Evolutionary conservation across 2,329 filamentous ascomycete genomes (phyloP), one percentile per base, ranked within the genome.

Genomic region (Calonectria multiphialidica): DNA sequence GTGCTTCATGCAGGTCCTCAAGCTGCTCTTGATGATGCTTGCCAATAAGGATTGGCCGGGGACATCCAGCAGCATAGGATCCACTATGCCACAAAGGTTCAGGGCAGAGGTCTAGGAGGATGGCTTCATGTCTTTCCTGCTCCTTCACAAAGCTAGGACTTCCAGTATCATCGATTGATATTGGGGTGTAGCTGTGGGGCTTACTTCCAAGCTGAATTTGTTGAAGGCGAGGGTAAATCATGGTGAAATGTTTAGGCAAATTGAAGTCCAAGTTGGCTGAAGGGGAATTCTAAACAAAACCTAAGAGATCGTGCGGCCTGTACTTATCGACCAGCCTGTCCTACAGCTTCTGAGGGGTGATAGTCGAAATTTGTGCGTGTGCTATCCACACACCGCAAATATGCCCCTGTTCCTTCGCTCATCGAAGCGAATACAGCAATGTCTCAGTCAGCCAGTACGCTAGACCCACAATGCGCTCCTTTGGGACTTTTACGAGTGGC

Each of bases 11-110:
- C 5, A 86, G 61, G 8, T 76, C 68, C 2, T 72, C 61, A 25
- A 85, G 42, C 50, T 82, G 80, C 16, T 75, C 40, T 21, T 82
- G 74, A 12, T 85, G 83, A 21, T 80, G 61, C 1, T 75, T 55
- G 3, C 75, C 72, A 8, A 84, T 72, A 15, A 85, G 81, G 2
- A 86, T 79, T 1, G 84, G 84, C 2, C 81, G 78, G 15, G 82
- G 82, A 40, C 79, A 81, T 12, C 71, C 78, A 6, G 75, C 57
- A 0, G 67, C 66, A 55, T 82, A 81, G 13, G 79, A 81, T 3
- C 70, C 76, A 25, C 79, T 49, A 12, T 74, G 78, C 84, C 83
- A 83, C 8, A 81, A 44, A 3, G 77, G 66, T 18, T 68, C 75
- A 3, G 78, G 75, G 35, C 81, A 82, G 1, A 75, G 13, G 0